A percentile compares a stretch with the other conserved stretches of the same genome.
Evolutionary conservation across 1,284 basidiomycete species (phyloP).

Genomic region (Melampsora americana): DNA sequence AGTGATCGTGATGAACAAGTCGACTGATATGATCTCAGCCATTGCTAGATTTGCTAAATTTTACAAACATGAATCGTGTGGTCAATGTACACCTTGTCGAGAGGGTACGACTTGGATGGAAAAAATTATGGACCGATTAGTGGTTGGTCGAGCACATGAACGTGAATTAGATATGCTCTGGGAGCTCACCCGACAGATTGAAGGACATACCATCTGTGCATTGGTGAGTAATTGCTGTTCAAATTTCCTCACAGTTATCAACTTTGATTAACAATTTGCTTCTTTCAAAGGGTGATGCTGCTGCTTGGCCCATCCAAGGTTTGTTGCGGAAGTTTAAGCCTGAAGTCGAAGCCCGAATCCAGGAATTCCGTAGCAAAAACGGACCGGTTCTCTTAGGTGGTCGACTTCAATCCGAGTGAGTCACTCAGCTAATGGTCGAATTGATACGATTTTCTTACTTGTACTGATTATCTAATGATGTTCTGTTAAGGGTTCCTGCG

Average conservation of each 20-base stretch:
- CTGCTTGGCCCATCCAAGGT: slow-evolving; percentile 95
- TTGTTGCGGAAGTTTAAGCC: slow-evolving; percentile 96
- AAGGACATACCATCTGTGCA: slow-evolving; percentile 81
- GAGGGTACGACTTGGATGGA: slow-evolving; percentile 85
- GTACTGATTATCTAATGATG: neutral
- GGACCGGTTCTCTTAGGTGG: slow-evolving; percentile 89
- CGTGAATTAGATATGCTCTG: slow-evolving; percentile 97
- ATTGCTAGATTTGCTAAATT: slow-evolving; percentile 93
- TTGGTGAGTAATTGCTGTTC: slow-evolving; percentile 54
- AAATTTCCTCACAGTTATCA: neutral
- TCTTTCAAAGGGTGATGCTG: slow-evolving; percentile 70
- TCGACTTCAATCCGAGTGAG: slow-evolving; percentile 63
- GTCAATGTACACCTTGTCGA: slow-evolving; percentile 91
- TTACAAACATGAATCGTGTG: slow-evolving; percentile 98
- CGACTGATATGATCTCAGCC: slow-evolving; percentile 85
- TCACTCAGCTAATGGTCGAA: neutral
- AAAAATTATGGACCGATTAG: slow-evolving; percentile 95
- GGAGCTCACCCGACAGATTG: slow-evolving; percentile 84
- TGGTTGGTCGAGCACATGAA: slow-evolving; percentile 79
- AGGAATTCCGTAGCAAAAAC: slow-evolving; percentile 70
- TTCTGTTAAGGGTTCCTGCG: slow-evolving; percentile 18
- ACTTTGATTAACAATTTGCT: neutral
- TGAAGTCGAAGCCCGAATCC: slow-evolving; percentile 82
- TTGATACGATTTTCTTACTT: neutral
- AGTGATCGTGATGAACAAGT: slow-evolving; percentile 98